phyloP scores from a whole-genome alignment of 805 yeast species.

The Hagleromyces aurorensis region DNA sequence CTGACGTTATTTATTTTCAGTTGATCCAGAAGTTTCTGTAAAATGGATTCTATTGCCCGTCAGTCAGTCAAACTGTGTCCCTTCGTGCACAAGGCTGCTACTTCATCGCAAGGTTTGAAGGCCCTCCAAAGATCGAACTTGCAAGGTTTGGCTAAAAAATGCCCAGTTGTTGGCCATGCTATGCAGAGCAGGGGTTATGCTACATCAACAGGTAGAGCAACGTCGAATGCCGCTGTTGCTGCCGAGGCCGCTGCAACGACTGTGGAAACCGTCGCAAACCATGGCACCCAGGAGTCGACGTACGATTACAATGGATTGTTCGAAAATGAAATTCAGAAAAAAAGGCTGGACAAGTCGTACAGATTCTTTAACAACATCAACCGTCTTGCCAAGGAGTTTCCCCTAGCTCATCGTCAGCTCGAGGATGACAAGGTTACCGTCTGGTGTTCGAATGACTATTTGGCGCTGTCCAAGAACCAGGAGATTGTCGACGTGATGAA shows the following conservation, averaged over 20 bases:
- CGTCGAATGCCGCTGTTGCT: constrained; percentile 29
- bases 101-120: constrained; percentile 13
- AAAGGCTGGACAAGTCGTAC: constrained; percentile 84
- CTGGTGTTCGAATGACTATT: constrained; percentile 98
- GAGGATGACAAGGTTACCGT: constrained; percentile 87
- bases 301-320: constrained; percentile 72
- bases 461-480: constrained; percentile 86
- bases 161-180: constrained; percentile 92
- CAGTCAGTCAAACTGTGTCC: constrained; percentile 80
- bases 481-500: constrained; percentile 71
- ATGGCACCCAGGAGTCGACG: constrained; percentile 40
- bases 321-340: constrained; percentile 56
- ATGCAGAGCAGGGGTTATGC: constrained; percentile 32
- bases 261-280: constrained; percentile 25
- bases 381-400: constrained; percentile 89
- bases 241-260: constrained; percentile 26
- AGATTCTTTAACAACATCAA: constrained; percentile 96
- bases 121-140: constrained; percentile 32
- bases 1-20: not conserved
- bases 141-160: constrained; percentile 53
- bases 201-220: constrained; percentile 27
- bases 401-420: constrained; percentile 74
- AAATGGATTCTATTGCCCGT: constrained; percentile 73
- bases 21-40: too few relatives aligned
- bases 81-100: constrained; percentile 44